phyloP scores from a whole-genome alignment of 768 basidiomycete species.

The Tylopilus plumbeoviolaceoides region DNA sequence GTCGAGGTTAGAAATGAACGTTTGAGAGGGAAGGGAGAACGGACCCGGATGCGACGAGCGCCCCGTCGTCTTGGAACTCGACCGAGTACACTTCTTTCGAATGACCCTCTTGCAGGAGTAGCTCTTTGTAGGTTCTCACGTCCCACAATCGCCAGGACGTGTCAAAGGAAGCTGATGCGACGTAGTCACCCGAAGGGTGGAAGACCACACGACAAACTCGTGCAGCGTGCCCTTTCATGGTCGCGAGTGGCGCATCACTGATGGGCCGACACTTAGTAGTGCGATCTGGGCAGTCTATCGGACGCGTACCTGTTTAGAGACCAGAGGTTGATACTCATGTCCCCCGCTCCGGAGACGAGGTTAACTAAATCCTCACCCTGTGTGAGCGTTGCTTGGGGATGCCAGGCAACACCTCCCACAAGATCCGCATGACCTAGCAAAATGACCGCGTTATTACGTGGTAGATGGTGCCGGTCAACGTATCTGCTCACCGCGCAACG shows the following conservation, averaged over 20 bases:
- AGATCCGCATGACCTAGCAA: constrained; percentile 77
- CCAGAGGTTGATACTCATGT: constrained; percentile 85
- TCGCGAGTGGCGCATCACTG: constrained; percentile 83
- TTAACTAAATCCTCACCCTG: constrained; percentile 66
- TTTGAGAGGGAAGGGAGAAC: constrained; percentile 18
- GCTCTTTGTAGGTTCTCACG: constrained; percentile 71
- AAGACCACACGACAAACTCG: constrained; percentile 94
- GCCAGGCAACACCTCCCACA: constrained; percentile 97
- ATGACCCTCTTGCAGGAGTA: constrained; percentile 93
- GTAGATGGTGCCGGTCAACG: not conserved
- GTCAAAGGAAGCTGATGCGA: constrained; percentile 94
- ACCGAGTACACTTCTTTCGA: constrained; percentile 94
- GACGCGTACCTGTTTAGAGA: constrained; percentile 67
- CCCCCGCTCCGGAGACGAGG: constrained; percentile 88
- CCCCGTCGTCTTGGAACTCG: constrained; percentile 95
- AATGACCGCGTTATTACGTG: constrained; percentile 7
- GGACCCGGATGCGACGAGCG: constrained; percentile 89
- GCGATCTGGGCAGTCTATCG: not conserved
- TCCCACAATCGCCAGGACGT: constrained; percentile 99
- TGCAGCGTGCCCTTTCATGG: constrained; percentile 83
- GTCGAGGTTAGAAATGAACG: not conserved
- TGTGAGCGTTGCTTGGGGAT: constrained; percentile 84
- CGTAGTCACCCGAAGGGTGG: constrained; percentile 92
- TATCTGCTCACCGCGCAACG: constrained; percentile 58
- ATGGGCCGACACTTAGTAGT: constrained; percentile 5